A percentile compares a stretch with the other conserved stretches of the same genome.
Conservation (phyloP, 441 rosid genomes). For the Erodium moschatum region DNA sequence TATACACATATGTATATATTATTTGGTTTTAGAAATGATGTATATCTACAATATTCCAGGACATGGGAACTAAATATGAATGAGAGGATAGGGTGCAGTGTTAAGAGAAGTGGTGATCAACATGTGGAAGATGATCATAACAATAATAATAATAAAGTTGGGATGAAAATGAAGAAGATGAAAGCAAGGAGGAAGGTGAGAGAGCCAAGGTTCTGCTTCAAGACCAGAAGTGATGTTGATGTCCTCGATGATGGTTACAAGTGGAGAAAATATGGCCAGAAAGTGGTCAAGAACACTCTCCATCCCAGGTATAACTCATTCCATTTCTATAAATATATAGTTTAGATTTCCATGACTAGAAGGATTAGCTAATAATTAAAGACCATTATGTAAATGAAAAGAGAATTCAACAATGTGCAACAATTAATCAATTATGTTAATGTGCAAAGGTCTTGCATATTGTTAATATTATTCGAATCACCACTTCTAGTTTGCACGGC, state of each 20-base stretch:
- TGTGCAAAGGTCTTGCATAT: no score
- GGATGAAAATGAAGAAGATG: constrained; percentile 70
- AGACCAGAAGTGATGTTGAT: constrained; percentile 90
- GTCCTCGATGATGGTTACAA: constrained; percentile 92
- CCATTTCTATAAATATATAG: not conserved
- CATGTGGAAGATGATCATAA: constrained; percentile 19
- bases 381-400: not conserved
- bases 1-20: no score
- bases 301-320: constrained; percentile 64
- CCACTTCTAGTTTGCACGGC: not conserved
- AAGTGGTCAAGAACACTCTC: constrained; percentile 93
- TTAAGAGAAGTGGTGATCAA: constrained; percentile 28
- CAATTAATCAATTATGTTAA: not conserved
- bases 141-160: constrained; percentile 16
- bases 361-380: not conserved
- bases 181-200: constrained; percentile 82
- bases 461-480: no score
- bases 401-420: not conserved
- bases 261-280: constrained; percentile 98
- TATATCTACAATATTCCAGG: constrained; percentile 18
- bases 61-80: constrained; percentile 38
- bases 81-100: constrained; percentile 10
- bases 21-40: no score
- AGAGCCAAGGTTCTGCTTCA: constrained; percentile 94
- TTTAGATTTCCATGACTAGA: no score